Evolutionary conservation across 768 basidiomycete species (phyloP).

Genomic region (Auriscalpium vulgare): DNA sequence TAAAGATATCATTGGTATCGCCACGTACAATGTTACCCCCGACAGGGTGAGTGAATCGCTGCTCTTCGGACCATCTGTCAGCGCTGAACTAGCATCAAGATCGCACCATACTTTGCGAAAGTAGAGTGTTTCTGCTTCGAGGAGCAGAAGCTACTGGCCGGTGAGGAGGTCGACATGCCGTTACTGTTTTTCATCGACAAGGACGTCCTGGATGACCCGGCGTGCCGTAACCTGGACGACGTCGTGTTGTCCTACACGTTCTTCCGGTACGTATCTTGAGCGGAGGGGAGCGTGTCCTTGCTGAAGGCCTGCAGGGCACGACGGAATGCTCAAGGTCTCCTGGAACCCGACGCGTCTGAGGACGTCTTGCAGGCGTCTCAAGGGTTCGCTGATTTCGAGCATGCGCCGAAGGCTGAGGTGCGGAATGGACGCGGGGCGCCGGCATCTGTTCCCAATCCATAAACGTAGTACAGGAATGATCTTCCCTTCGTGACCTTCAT

Average conservation of each 20-base stretch:
- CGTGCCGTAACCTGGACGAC: conserved; percentile 81
- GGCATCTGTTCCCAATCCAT: background rate
- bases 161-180: conserved; percentile 97
- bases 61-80: background rate
- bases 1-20: conserved; percentile 93
- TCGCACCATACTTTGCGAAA: conserved; percentile 98
- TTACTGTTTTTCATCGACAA: conserved; percentile 98
- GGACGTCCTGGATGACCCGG: conserved; percentile 89
- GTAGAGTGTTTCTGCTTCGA: conserved; percentile 99
- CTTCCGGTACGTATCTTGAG: conserved; percentile 63
- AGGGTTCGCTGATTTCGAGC: conserved; percentile 64
- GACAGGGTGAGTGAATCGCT: conserved; percentile 58
- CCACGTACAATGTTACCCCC: conserved; percentile 99
- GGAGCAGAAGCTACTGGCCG: conserved; percentile 89
- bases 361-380: conserved; percentile 73
- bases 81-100: conserved; percentile 34
- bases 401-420: conserved; percentile 26
- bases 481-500: background rate
- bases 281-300: background rate
- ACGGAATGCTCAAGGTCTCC: conserved; percentile 74
- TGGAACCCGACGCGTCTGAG: conserved; percentile 86
- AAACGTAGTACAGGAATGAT: too few species aligned
- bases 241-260: conserved; percentile 96
- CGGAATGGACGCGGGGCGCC: conserved; percentile 12
- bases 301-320: conserved; percentile 52